phyloP scores from a whole-genome alignment of 106 monocot species.

The Dioscorea dumetorum region DNA sequence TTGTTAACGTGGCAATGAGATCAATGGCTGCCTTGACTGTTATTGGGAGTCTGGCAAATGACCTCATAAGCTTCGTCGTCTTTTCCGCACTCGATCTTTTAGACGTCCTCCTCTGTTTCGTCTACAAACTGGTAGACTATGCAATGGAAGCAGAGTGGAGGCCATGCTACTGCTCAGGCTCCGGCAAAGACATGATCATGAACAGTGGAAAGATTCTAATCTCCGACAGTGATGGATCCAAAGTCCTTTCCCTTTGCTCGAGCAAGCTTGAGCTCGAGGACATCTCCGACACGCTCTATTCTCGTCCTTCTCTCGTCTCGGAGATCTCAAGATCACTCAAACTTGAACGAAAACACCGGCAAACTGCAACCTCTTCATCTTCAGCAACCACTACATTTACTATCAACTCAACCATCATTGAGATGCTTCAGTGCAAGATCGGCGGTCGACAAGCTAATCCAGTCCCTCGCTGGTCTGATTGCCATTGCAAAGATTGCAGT shows the following conservation, averaged over 20 bases:
- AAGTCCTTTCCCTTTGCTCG: conserved; percentile 49
- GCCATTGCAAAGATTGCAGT: conserved; percentile 67
- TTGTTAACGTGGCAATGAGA: too few relatives aligned
- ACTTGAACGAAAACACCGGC: conserved; percentile 1
- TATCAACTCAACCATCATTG: conserved; percentile 67
- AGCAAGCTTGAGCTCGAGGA: conserved; percentile 67
- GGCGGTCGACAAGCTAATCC: conserved; percentile 27
- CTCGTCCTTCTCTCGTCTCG: conserved; percentile 49
- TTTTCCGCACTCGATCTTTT: conserved; percentile 62
- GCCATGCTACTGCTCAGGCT: conserved; percentile 70
- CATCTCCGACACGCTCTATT: conserved; percentile 85
- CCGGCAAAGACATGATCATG: conserved; percentile 40
- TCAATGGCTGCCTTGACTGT: background rate
- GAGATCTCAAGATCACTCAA: conserved; percentile 33
- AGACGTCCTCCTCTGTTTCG: conserved; percentile 65
- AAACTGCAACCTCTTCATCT: background rate
- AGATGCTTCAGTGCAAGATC: conserved; percentile 76
- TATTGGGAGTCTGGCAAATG: conserved; percentile 44
- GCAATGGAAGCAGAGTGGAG: conserved; percentile 66
- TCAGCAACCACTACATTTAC: conserved; percentile 36
- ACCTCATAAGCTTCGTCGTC: conserved; percentile 63
- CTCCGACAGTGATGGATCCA: conserved; percentile 48
- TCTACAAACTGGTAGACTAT: conserved; percentile 75
- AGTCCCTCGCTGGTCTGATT: conserved; percentile 83
- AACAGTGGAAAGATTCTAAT: conserved; percentile 47